phyloP scores from a whole-genome alignment of 345 rosid species.

The Populus tremula region DNA sequence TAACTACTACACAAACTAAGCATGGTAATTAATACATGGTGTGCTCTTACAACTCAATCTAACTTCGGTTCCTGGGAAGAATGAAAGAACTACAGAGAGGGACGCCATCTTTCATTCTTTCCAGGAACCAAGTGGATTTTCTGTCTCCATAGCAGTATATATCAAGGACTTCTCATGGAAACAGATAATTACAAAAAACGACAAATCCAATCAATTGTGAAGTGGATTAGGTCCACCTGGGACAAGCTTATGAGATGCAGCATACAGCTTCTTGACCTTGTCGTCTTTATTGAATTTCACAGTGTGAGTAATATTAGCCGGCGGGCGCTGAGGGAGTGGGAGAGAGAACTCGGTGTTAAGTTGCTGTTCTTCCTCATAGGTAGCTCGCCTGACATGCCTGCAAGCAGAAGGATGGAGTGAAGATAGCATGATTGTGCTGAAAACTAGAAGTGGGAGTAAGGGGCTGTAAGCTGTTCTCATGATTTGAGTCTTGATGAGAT shows the following conservation, averaged over 20 bases:
- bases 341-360: slow-evolving; percentile 5
- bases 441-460: slow-evolving; percentile 21
- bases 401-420: slow-evolving; percentile 23
- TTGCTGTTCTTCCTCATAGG: slow-evolving; percentile 12
- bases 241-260: slow-evolving; percentile 27
- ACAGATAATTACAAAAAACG: not conserved
- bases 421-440: slow-evolving; percentile 17
- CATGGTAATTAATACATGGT: not conserved
- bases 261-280: slow-evolving; percentile 13
- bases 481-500: not conserved
- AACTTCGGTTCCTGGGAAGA: slow-evolving; percentile 23
- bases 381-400: slow-evolving; percentile 16
- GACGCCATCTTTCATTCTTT: slow-evolving; percentile 11
- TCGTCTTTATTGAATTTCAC: not conserved
- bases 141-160: not conserved
- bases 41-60: not conserved
- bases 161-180: not conserved
- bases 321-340: slow-evolving; percentile 11
- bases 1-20: not conserved
- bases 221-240: slow-evolving; percentile 64
- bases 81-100: not conserved
- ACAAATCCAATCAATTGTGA: slow-evolving; percentile 39
- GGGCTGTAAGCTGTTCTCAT: slow-evolving; percentile 19
- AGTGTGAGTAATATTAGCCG: slow-evolving; percentile 12
- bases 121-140: slow-evolving; percentile 14